phyloP scores from a whole-genome alignment of 495 filamentous ascomycete genomes.

The Tuber melanosporum region DNA sequence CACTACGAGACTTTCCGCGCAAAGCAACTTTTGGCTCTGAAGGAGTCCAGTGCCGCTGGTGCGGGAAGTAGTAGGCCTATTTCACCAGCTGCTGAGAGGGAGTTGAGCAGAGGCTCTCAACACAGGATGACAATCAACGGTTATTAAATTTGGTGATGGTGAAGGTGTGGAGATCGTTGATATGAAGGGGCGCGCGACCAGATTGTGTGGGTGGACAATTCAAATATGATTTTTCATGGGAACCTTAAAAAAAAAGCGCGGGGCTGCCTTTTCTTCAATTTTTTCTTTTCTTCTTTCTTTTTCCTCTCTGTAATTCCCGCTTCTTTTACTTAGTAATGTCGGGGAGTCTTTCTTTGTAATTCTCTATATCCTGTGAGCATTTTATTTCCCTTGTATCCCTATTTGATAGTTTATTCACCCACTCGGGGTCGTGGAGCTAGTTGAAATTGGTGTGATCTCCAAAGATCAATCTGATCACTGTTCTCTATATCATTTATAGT shows the following conservation, averaged over 20 bases:
- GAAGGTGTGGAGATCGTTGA: not conserved
- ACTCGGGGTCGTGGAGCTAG: not conserved
- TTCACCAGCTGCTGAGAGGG: constrained; percentile 84
- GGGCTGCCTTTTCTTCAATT: not conserved
- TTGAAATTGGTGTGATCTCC: not conserved
- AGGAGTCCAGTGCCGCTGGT: constrained; percentile 86
- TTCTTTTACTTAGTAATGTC: constrained; percentile 1
- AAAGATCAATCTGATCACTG: not conserved
- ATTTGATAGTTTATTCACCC: not conserved
- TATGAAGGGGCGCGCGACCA: not conserved
- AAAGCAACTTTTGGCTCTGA: constrained; percentile 94
- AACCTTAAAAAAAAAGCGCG: constrained; percentile 2
- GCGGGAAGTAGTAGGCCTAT: constrained; percentile 81
- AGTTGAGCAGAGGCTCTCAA: constrained; percentile 92
- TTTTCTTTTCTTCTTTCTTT: not conserved
- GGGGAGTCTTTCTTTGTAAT: constrained; percentile 1
- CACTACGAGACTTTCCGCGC: constrained; percentile 99
- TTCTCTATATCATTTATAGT: not conserved
- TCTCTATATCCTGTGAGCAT: not conserved
- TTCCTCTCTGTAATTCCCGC: not conserved
- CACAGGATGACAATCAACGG: constrained; percentile 98
- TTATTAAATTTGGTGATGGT: constrained; percentile 17
- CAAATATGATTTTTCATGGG: not conserved
- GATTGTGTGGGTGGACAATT: constrained; percentile 3
- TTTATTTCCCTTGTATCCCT: not conserved